Evolutionary conservation across 129 eudicot genomes (phyloP), one percentile per base, ranked within the genome.

Genomic region (Flaveria robusta): DNA sequence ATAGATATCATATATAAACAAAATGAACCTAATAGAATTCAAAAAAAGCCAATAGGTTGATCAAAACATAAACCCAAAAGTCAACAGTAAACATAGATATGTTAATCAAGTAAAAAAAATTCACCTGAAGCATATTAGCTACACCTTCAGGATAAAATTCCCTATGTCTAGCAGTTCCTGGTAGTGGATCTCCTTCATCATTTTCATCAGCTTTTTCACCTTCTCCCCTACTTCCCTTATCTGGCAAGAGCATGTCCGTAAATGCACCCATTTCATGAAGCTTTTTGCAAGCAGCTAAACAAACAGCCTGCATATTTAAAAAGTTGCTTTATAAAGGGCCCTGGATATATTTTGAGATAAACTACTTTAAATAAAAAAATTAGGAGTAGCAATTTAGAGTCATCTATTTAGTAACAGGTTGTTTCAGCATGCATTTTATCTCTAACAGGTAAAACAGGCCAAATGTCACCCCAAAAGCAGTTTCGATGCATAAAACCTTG

Each of bases 221-320:
- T 49, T 89, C 97, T 75, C 80, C 93, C 73, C 86, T 91, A 79
- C 86, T 89, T 84, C 99, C 99, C 87, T 91, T 94, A 82, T 94
- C 99, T 51, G 99, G 99, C 90, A 94, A 94, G 56, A 94, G 94
- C 99, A 94, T 94, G 88, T 94, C 99, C 51, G 99, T 94, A 85
- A 94, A 91, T 64, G 97, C 99, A 49, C 99, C 97, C 96, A 91
- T 89, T 86, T 94, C 97, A 79, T 94, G 99, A 60, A 94, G 96
- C 90, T 94, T 94, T 92, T 94, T 94, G 85, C 99, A 94, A 83
- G 99, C 99, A 86, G 91, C 92, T 74, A 94, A 82, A 77, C 99
- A 94, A 87, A 91, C 99, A 64, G 97, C 96, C 99, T 94, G 88
- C 88, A 74, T 18, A 60, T 59, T 42, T 37, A n/a, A 71, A 56